Evolutionary conservation across 306 rosid genomes (phyloP).

Genomic region (Lathyrus sativus): DNA sequence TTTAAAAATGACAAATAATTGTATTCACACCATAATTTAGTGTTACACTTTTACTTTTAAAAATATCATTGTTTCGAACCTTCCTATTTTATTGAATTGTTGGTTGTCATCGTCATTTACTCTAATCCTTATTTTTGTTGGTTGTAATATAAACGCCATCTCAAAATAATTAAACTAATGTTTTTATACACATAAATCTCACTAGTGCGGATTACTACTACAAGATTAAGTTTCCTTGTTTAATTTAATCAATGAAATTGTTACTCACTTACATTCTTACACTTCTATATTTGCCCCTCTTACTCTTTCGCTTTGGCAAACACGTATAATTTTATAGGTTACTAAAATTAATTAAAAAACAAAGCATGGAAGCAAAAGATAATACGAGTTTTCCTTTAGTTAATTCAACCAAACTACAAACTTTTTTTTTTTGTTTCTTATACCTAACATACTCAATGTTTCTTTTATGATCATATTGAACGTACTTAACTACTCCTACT

Average conservation of each 20-base stretch:
- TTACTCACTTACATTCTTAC: neutral
- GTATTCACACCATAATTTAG: too few relatives aligned
- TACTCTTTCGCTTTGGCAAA: slow-evolving; percentile 18
- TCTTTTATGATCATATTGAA: slow-evolving; percentile 11
- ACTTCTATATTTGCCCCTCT: neutral
- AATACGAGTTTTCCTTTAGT: slow-evolving; percentile 4
- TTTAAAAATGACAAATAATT: too few relatives aligned
- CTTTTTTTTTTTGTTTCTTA: neutral
- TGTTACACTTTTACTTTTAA: too few relatives aligned
- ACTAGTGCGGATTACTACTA: neutral
- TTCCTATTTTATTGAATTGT: too few relatives aligned
- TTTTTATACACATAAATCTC: neutral
- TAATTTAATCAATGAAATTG: neutral
- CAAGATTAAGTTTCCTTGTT: slow-evolving; percentile 15
- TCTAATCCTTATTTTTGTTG: too few relatives aligned
- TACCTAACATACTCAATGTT: neutral
- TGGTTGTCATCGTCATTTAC: too few relatives aligned
- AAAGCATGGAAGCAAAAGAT: neutral
- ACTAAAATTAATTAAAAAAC: slow-evolving; percentile 11
- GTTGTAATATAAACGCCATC: too few relatives aligned
- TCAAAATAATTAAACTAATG: neutral
- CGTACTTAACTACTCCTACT: slow-evolving; percentile 9
- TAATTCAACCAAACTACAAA: neutral
- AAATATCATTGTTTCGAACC: too few relatives aligned
- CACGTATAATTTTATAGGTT: slow-evolving; percentile 20